These are phyloP conservation scores for Yarrowia sp. DNA, from an alignment of 805 yeast genomes.

Conservation along the genomic window DNA sequence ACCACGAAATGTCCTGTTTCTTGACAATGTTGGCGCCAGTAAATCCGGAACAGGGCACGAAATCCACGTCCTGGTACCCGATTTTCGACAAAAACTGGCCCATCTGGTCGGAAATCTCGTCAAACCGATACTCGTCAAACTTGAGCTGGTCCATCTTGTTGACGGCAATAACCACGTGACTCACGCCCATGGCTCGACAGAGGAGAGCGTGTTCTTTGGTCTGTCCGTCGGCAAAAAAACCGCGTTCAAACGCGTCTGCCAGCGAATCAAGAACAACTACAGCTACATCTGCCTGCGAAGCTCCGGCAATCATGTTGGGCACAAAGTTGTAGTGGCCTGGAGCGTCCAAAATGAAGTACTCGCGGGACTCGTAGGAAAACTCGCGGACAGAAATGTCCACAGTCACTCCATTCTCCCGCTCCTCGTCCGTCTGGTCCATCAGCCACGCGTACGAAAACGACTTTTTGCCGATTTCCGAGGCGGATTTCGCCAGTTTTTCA, in stretches of 20 bases:
- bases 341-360: slow-evolving; percentile 74
- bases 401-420: slow-evolving; percentile 72
- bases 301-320: slow-evolving; percentile 84
- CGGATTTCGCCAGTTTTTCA: slow-evolving; percentile 60
- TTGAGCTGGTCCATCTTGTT: slow-evolving; percentile 67
- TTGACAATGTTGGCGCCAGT: slow-evolving; percentile 64
- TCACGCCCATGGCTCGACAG: slow-evolving; percentile 66
- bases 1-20: slow-evolving; percentile 46
- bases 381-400: slow-evolving; percentile 70
- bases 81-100: slow-evolving; percentile 51
- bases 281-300: slow-evolving; percentile 74
- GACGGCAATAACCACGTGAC: slow-evolving; percentile 56
- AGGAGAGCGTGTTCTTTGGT: slow-evolving; percentile 75
- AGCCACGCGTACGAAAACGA: slow-evolving; percentile 86
- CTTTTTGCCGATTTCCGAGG: slow-evolving; percentile 66
- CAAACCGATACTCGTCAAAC: slow-evolving; percentile 56
- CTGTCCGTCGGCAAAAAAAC: slow-evolving; percentile 66
- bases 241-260: slow-evolving; percentile 67
- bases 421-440: slow-evolving; percentile 77
- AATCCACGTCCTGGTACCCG: slow-evolving; percentile 50
- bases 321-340: slow-evolving; percentile 83
- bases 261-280: slow-evolving; percentile 67
- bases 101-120: slow-evolving; percentile 51
- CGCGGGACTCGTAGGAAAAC: slow-evolving; percentile 54
- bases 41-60: slow-evolving; percentile 69